Evolutionary conservation across 768 basidiomycete genomes (phyloP).

Genomic region (Tremella yokohamensis): DNA sequence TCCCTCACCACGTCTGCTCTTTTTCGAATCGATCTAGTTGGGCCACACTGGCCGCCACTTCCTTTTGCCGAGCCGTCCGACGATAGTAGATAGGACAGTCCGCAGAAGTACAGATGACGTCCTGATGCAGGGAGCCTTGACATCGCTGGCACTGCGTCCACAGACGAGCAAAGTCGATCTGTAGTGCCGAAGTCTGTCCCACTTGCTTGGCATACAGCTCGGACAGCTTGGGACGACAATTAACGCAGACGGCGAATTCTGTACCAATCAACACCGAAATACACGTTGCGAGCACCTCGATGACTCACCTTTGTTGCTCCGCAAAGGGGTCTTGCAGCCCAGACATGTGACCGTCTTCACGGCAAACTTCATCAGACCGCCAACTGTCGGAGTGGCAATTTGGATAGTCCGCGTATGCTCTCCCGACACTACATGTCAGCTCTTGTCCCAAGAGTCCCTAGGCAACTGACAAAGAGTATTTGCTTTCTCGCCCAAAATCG

Average conservation of each 20-base stretch:
- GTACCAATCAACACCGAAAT: not conserved
- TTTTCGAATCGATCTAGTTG: slow-evolving; percentile 78
- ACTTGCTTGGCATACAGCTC: slow-evolving; percentile 92
- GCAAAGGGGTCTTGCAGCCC: slow-evolving; percentile 87
- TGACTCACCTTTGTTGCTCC: slow-evolving; percentile 70
- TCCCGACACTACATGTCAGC: slow-evolving; percentile 67
- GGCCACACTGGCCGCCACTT: slow-evolving; percentile 78
- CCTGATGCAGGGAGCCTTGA: slow-evolving; percentile 96
- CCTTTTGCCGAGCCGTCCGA: slow-evolving; percentile 97
- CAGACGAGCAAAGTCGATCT: slow-evolving; percentile 86
- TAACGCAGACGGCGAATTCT: slow-evolving; percentile 93
- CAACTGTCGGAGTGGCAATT: slow-evolving; percentile 92
- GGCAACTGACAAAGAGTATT: slow-evolving; percentile 65
- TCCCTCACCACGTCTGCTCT: slow-evolving; percentile 46
- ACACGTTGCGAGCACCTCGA: not conserved
- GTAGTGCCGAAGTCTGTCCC: slow-evolving; percentile 65
- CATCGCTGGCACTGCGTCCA: slow-evolving; percentile 99
- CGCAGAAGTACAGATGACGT: slow-evolving; percentile 91
- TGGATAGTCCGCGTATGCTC: slow-evolving; percentile 94
- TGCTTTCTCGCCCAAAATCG: slow-evolving; percentile 90
- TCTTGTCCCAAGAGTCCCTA: slow-evolving; percentile 9
- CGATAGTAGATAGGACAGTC: slow-evolving; percentile 99
- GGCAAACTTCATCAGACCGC: slow-evolving; percentile 97
- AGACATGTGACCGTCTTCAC: slow-evolving; percentile 93
- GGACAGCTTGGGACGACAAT: slow-evolving; percentile 77